A percentile compares a stretch with the other conserved stretches of the same genome.
phyloP scores from a whole-genome alignment of 768 basidiomycete genomes.

The Boletellus sp. region DNA sequence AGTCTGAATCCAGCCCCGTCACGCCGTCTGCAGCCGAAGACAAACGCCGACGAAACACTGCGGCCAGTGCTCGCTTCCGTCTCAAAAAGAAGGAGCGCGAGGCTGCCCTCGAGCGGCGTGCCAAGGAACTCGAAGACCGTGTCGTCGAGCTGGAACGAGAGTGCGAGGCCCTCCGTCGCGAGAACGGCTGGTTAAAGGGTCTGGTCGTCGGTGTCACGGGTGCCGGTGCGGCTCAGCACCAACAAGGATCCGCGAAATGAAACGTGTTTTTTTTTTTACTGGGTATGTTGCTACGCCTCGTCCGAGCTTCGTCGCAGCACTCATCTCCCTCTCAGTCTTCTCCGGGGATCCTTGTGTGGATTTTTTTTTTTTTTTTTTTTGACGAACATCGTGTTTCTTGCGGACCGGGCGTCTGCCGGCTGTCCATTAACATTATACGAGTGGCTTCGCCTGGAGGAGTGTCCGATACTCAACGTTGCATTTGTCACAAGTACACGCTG shows the following conservation, averaged over 20 bases:
- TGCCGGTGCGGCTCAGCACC: conserved; percentile 43
- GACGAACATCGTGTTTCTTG: not conserved
- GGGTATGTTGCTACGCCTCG: not conserved
- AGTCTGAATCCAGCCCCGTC: conserved; percentile 11
- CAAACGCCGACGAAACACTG: conserved; percentile 91
- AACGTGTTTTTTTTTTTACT: not conserved
- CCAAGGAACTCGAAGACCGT: conserved; percentile 78
- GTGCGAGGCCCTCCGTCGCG: conserved; percentile 81
- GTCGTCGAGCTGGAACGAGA: conserved; percentile 85
- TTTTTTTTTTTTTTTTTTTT: too few relatives aligned
- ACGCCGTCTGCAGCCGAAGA: conserved; percentile 66
- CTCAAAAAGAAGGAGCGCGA: conserved; percentile 96
- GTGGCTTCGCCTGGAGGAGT: not conserved
- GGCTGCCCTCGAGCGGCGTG: conserved; percentile 77
- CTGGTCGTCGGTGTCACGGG: conserved; percentile 86
- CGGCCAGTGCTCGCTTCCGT: conserved; percentile 89
- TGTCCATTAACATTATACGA: conserved; percentile 23
- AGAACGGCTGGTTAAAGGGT: conserved; percentile 92
- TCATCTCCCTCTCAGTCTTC: not conserved
- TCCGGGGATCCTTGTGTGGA: not conserved
- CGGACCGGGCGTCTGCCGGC: not conserved
- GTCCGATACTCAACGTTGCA: not conserved
- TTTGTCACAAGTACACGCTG: not conserved
- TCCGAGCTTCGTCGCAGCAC: not conserved
- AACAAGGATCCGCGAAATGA: conserved; percentile 21